These are phyloP conservation scores for Puya raimondii DNA, from an alignment of 176 grass and related monocot genomes.

Conservation along the genomic window DNA sequence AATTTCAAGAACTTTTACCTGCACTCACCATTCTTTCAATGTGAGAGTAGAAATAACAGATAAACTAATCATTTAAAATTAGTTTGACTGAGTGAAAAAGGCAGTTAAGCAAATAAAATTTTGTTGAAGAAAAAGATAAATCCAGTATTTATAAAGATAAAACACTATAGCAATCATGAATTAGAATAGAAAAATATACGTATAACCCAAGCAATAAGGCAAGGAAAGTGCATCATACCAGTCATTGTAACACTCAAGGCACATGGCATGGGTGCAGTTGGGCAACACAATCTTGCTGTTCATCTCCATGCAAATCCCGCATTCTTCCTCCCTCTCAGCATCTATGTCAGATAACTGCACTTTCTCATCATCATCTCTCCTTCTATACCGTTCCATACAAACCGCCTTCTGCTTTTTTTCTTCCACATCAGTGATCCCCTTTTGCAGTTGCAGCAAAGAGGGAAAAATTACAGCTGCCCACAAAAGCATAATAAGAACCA, in stretches of 20 bases:
- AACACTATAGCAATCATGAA: not conserved
- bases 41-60: no score
- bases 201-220: slow-evolving; percentile 20
- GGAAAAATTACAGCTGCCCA: slow-evolving; percentile 78
- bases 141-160: no score
- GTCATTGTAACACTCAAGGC: slow-evolving; percentile 57
- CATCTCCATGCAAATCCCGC: slow-evolving; percentile 75
- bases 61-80: no score
- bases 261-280: slow-evolving; percentile 70
- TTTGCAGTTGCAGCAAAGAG: slow-evolving; percentile 83
- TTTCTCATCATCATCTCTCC: slow-evolving; percentile 42
- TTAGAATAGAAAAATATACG: slow-evolving; percentile 10
- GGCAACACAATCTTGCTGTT: slow-evolving; percentile 79
- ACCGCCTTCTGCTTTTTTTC: slow-evolving; percentile 57
- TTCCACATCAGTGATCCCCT: slow-evolving; percentile 61
- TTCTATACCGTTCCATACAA: slow-evolving; percentile 59
- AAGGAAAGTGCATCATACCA: slow-evolving; percentile 28
- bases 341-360: slow-evolving; percentile 57
- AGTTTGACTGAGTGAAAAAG: no score
- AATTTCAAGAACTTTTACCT: no score
- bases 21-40: no score
- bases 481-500: not conserved
- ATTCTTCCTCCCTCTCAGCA: slow-evolving; percentile 83
- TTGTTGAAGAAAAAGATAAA: no score
- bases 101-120: no score